A percentile compares a stretch with the other conserved stretches of the same genome.
Conservation (phyloP, 768 basidiomycete genomes). For the Hydnum rufescens region DNA sequence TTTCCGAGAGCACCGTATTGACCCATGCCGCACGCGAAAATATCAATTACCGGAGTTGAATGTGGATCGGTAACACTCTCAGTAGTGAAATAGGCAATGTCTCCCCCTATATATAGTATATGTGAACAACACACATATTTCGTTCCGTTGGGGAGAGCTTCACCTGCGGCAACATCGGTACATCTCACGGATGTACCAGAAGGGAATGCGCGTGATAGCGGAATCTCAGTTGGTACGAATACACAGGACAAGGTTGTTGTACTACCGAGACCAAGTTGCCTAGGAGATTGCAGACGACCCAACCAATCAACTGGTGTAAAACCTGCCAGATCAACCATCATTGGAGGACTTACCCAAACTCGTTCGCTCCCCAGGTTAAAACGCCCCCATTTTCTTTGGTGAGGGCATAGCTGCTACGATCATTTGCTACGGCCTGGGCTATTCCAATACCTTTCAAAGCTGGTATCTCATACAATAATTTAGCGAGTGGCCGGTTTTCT, state of each 20-base stretch:
- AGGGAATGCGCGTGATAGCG: slow-evolving; percentile 41
- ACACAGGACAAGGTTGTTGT: slow-evolving; percentile 45
- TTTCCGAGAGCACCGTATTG: slow-evolving; percentile 65
- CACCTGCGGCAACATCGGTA: slow-evolving; percentile 43
- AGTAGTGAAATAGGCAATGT: slow-evolving; percentile 58
- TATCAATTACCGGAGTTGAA: slow-evolving; percentile 21
- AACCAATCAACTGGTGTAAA: slow-evolving; percentile 2
- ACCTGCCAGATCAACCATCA: not conserved
- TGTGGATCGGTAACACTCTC: slow-evolving; percentile 23
- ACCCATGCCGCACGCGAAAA: slow-evolving; percentile 69
- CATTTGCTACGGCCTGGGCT: slow-evolving; percentile 52
- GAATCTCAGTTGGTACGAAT: slow-evolving; percentile 66
- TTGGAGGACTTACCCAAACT: slow-evolving; percentile 38
- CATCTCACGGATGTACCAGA: slow-evolving; percentile 37
- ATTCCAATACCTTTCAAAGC: slow-evolving; percentile 42
- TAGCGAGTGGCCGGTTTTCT: slow-evolving; percentile 39
- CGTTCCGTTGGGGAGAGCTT: slow-evolving; percentile 8
- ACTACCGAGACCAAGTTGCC: slow-evolving; percentile 64
- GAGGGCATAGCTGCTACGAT: slow-evolving; percentile 49
- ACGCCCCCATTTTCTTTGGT: slow-evolving; percentile 45
- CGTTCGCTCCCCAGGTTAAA: slow-evolving; percentile 80
- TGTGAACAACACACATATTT: not conserved
- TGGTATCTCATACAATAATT: slow-evolving; percentile 57
- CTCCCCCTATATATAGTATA: slow-evolving; percentile 43
- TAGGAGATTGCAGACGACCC: slow-evolving; percentile 14